Conservation (phyloP, 2,329 filamentous ascomycete genomes). For the Colletotrichum higginsianum region DNA sequence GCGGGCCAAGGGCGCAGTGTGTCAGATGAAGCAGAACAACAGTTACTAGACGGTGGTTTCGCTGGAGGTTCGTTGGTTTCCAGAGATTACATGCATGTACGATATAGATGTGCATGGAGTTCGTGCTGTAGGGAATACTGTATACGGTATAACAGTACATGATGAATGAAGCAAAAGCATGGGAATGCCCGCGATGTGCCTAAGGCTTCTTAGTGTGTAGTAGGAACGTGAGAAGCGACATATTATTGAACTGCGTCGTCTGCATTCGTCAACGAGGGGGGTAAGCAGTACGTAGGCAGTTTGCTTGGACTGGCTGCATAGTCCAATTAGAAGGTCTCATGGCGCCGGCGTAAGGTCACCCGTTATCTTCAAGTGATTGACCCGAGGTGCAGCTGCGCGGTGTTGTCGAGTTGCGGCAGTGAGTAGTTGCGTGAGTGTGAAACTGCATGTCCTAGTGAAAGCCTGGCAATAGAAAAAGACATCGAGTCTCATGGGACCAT, state of each 20-base stretch:
- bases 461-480: background rate
- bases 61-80: background rate
- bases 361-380: background rate
- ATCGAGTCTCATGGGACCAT: background rate
- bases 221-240: background rate
- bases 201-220: background rate
- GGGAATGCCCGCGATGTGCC: background rate
- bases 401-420: background rate
- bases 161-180: constrained; percentile 35
- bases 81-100: constrained; percentile 22
- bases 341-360: background rate
- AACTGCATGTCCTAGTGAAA: background rate
- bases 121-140: constrained; percentile 12
- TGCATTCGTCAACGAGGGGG: too few relatives aligned
- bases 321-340: background rate
- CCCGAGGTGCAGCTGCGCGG: background rate
- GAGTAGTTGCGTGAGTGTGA: background rate
- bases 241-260: background rate
- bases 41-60: constrained; percentile 28
- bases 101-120: constrained; percentile 37
- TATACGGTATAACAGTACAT: constrained; percentile 36
- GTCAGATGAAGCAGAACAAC: constrained; percentile 73
- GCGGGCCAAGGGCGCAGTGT: constrained; percentile 83
- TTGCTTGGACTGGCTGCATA: background rate
- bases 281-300: background rate